A percentile compares a stretch with the other conserved stretches of the same genome.
Conservation (phyloP, 2,329 filamentous ascomycete species). For the Fusarium proliferatum region DNA sequence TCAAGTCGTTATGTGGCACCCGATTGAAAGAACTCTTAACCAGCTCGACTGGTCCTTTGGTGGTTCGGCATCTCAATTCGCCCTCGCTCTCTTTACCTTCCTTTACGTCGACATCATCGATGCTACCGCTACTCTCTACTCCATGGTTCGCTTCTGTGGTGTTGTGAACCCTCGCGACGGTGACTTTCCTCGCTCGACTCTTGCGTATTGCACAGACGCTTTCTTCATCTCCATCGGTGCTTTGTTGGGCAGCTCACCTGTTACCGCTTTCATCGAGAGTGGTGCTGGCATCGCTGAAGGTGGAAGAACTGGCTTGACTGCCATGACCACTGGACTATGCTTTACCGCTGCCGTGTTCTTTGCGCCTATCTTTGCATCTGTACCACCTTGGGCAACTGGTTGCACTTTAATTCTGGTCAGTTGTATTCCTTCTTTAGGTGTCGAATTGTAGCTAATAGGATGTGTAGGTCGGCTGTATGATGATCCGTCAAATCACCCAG, state of each 20-base stretch:
- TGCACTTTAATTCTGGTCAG: constrained; percentile 75
- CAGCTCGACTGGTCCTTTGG: constrained; percentile 74
- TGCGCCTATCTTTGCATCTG: constrained; percentile 79
- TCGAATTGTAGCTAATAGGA: neutral
- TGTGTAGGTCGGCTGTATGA: constrained; percentile 75
- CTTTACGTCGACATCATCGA: constrained; percentile 85
- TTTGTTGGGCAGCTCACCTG: constrained; percentile 75
- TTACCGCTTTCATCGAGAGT: constrained; percentile 80
- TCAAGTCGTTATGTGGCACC: constrained; percentile 76
- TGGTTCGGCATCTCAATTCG: constrained; percentile 69
- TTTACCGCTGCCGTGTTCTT: constrained; percentile 81
- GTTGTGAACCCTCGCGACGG: constrained; percentile 72
- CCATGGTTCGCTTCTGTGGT: constrained; percentile 82
- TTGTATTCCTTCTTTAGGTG: neutral
- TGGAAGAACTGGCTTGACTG: constrained; percentile 77
- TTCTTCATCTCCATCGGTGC: constrained; percentile 77
- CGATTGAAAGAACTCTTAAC: constrained; percentile 71
- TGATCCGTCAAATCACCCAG: constrained; percentile 79
- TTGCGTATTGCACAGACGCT: constrained; percentile 81
- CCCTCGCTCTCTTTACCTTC: constrained; percentile 79
- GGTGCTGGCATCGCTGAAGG: constrained; percentile 81
- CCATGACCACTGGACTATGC: constrained; percentile 74
- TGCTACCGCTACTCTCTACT: constrained; percentile 80
- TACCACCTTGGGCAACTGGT: constrained; percentile 82
- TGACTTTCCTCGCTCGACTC: constrained; percentile 87